phyloP scores from a whole-genome alignment of 78 protist genomes.

The Mantamonas sphyraenae region DNA sequence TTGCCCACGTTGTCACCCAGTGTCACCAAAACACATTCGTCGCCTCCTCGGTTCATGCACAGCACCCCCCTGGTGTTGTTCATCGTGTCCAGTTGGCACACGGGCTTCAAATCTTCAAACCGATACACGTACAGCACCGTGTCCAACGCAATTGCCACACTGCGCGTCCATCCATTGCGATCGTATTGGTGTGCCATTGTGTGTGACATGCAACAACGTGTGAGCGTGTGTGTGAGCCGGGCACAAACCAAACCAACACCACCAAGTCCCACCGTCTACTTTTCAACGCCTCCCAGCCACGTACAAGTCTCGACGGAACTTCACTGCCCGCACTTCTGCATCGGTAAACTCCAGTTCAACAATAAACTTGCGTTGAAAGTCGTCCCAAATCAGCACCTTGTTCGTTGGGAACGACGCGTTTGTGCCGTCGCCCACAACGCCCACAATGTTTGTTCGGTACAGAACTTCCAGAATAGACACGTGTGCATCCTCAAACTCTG shows the following conservation, averaged over 20 bases:
- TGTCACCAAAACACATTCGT: conserved; percentile 6
- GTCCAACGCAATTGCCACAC: conserved; percentile 83
- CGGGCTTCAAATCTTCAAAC: conserved; percentile 68
- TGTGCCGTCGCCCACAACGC: conserved; percentile 90
- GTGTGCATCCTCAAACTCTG: conserved; percentile 73
- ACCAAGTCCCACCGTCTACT: no score
- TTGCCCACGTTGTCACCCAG: conserved; percentile 1
- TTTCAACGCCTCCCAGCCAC: no score
- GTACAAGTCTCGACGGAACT: conserved; percentile 76
- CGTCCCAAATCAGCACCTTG: conserved; percentile 94
- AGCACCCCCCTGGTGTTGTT: conserved; percentile 70
- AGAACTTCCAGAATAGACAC: conserved; percentile 91
- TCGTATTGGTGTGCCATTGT: not conserved
- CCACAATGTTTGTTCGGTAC: conserved; percentile 90
- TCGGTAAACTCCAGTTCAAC: conserved; percentile 77
- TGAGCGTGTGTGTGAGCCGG: no score
- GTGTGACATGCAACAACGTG: not conserved
- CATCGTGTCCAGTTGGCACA: conserved; percentile 71
- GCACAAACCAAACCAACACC: no score
- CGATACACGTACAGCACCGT: conserved; percentile 75
- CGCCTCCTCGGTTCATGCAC: not conserved
- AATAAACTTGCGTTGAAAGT: conserved; percentile 61
- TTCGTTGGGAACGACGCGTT: conserved; percentile 75
- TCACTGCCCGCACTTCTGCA: conserved; percentile 82
- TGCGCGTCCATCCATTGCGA: not conserved